Base-by-base conservation (phyloP, 176 grass and related monocot genomes). In the Eleusine indica region DNA sequence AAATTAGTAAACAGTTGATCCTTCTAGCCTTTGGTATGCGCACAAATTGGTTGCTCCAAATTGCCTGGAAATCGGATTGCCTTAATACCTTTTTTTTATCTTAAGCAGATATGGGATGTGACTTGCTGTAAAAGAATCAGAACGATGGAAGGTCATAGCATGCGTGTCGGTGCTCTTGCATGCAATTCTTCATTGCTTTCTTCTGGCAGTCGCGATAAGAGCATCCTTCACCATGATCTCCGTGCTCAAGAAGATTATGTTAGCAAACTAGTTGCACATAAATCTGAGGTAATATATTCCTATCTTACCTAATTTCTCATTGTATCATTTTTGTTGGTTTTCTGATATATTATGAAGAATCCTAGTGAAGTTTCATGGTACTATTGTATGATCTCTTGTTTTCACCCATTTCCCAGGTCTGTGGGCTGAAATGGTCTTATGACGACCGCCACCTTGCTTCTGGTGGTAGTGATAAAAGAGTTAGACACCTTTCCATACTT, bases 361-460 rank as follows among this genome's bases (percentile, higher is more conserved):
- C n/a, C 0, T 62, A 41, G 21, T 21, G 35, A 5, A 38, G 0
- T 18, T 78, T 80, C 30, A 1, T 68, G 37, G 25, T 40, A 40
- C 2, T 28, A 86, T 30, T 49, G 5, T 29, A 37, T 56, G 19
- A 21, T 15, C 32, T 58, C 41, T 2, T 72, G 28, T 51, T 68
- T 77, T 6, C 18, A 11, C 66, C 66, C 11, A 67, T 70, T 39
- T 71, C 38, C 51, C 85, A 99, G 96, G 96, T 99, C 21, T 99
- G 96, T 89, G 96, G 96, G 22, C 85, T 99, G 18, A 99, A 99
- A 62, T 99, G 96, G 96, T 99, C 96, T 46, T 95, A 94, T 53
- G 93, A 99, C 58, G 92, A 94, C 44, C 91, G 91, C 43, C 91
- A 99, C 84, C 93, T 99, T 87, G 93, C 93, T 11, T 99, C 96